These are phyloP conservation scores for Clarireedia homoeocarpa DNA, from an alignment of 2,329 filamentous ascomycete species.

Conservation along the genomic window DNA sequence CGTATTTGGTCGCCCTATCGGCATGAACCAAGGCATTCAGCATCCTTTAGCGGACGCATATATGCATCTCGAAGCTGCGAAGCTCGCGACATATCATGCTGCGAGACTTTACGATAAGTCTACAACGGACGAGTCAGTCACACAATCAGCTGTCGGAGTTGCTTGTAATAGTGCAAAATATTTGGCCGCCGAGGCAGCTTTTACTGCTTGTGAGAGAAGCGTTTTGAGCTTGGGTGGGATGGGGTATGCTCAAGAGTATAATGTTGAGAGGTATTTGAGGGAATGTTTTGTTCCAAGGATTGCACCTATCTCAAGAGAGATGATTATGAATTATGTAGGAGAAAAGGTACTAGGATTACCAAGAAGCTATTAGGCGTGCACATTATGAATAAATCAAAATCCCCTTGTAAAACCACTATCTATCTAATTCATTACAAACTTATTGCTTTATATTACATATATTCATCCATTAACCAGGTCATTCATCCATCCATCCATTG, in stretches of 20 bases:
- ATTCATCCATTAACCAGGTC: too few relatives aligned
- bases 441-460: too few relatives aligned
- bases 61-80: constrained; percentile 57
- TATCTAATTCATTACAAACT: too few relatives aligned
- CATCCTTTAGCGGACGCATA: constrained; percentile 60
- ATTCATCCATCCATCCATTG: too few relatives aligned
- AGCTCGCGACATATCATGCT: constrained; percentile 58
- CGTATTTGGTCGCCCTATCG: constrained; percentile 58
- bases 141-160: constrained; percentile 50
- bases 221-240: constrained; percentile 54
- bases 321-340: constrained; percentile 67
- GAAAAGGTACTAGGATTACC: constrained; percentile 62
- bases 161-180: constrained; percentile 67
- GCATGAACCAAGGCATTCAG: constrained; percentile 57
- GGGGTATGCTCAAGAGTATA: constrained; percentile 57
- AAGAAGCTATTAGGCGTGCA: constrained; percentile 48
- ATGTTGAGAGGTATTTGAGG: constrained; percentile 58
- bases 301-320: constrained; percentile 59
- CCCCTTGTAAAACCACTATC: too few relatives aligned
- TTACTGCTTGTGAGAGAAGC: constrained; percentile 52
- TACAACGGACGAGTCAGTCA: constrained; percentile 42
- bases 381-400: too few relatives aligned
- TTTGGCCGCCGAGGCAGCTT: constrained; percentile 57
- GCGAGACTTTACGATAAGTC: constrained; percentile 52
- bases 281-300: constrained; percentile 58